These are phyloP conservation scores for Ziziphus jujuba DNA, from an alignment of 306 rosid species.

Conservation along the genomic window DNA sequence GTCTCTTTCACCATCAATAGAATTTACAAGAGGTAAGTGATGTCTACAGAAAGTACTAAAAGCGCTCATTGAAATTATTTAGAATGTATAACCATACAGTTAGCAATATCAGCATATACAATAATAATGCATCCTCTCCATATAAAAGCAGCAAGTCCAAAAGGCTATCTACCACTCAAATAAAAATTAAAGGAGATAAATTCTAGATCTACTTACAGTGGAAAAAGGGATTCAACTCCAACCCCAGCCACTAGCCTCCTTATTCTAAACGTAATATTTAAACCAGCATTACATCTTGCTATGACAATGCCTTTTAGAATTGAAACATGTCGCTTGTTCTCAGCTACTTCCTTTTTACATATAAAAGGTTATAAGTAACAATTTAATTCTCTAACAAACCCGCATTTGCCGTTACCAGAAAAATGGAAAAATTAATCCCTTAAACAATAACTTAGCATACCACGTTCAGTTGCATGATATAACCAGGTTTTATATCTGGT, in stretches of 20 bases:
- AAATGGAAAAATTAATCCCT: not conserved
- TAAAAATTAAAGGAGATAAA: not conserved
- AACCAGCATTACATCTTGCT: conserved; percentile 89
- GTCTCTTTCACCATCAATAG: not conserved
- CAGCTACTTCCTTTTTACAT: conserved; percentile 80
- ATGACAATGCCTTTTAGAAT: conserved; percentile 85
- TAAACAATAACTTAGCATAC: conserved; percentile 38
- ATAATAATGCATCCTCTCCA: not conserved
- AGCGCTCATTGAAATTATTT: too few species aligned
- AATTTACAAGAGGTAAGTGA: too few species aligned
- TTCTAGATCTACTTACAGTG: conserved; percentile 47
- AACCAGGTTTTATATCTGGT: conserved; percentile 87
- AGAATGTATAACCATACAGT: too few species aligned
- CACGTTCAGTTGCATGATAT: conserved; percentile 96
- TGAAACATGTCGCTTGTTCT: conserved; percentile 89
- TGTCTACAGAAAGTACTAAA: too few species aligned
- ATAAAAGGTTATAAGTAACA: not conserved
- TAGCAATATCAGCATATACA: too few species aligned
- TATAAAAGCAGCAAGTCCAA: not conserved
- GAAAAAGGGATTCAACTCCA: conserved; percentile 82
- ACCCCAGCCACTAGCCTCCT: conserved; percentile 94
- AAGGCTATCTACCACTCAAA: too few species aligned
- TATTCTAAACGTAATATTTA: conserved; percentile 72
- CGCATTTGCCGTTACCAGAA: conserved; percentile 3
- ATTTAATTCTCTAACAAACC: conserved; percentile 4